Percentiles rank a stretch among this genome's conserved stretches.
These are phyloP conservation scores for Perilla frutescens DNA, from an alignment of 257 asterid genomes.

Conservation along the genomic window DNA sequence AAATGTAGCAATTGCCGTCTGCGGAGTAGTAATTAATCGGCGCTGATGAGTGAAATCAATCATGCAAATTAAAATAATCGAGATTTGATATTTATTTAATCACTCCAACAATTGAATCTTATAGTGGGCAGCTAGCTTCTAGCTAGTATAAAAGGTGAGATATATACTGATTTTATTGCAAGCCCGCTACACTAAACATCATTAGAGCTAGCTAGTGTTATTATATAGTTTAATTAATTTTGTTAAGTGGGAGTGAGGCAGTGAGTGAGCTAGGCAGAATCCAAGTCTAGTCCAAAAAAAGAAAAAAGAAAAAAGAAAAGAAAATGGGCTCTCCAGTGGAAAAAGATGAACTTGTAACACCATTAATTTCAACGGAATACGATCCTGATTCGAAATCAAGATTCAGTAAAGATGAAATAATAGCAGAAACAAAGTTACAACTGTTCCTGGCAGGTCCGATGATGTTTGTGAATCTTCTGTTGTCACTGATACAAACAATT, in stretches of 20 bases:
- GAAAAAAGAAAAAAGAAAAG: background rate
- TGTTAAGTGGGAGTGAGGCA: constrained; percentile 8
- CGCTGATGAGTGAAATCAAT: constrained; percentile 21
- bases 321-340: constrained; percentile 35
- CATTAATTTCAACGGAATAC: constrained; percentile 35
- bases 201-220: no score
- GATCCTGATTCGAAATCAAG: constrained; percentile 29
- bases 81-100: constrained; percentile 25
- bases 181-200: constrained; percentile 35
- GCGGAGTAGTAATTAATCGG: background rate
- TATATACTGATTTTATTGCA: constrained; percentile 5
- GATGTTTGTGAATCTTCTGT: constrained; percentile 57
- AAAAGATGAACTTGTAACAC: constrained; percentile 41
- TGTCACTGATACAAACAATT: constrained; percentile 53
- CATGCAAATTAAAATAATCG: constrained; percentile 23
- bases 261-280: no score
- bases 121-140: constrained; percentile 16
- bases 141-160: constrained; percentile 34
- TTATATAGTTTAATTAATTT: background rate
- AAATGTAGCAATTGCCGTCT: background rate
- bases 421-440: constrained; percentile 48
- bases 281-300: background rate
- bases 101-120: constrained; percentile 2
- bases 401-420: constrained; percentile 45
- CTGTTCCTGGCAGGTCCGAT: constrained; percentile 58